Evolutionary conservation across 2,329 filamentous ascomycete species (phyloP), one percentile per base, ranked within the genome.

Genomic region (Pezicula carpinea): DNA sequence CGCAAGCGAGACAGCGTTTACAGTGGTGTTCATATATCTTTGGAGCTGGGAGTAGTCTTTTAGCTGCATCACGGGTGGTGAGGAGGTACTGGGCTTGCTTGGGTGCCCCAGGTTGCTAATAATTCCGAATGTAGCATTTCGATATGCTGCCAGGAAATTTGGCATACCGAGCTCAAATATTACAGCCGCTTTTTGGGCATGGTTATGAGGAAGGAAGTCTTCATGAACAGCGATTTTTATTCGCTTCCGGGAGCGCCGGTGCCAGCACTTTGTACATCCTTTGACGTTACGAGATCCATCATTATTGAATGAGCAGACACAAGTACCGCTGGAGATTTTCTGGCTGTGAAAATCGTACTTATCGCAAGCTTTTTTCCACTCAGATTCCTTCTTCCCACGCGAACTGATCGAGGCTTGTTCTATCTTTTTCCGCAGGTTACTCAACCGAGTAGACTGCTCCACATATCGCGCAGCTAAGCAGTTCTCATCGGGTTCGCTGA

Each of bases 131-230:
- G 74, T 77, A 3, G 68, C 63, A 50, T 77, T 68, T 23, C 79
- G 66, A 56, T 80, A 82, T 0, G 62, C 61, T 4, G 64, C 63
- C 18, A 79, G 69, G 6, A 62, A 64, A 2, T 53, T 34, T 0
- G 78, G 77, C 19, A 67, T 65, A 0, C 49, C 51, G 3, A 82
- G 61, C 49, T 82, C 79, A 44, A 82, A 78, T 1, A 80, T 50
- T 1, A 76, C 59, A 1, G 66, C 66, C 19, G 71, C 69, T 31
- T 64, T 64, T 15, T 66, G 56, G 5, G 58, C 51, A 1, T 58
- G 45, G 1, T 63, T 47, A 1, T 41, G 34, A 2, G 76, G 77
- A 1, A 82, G 63, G 2, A 69, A 73, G 46, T 72, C 64, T 56
- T 81, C 77, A 36, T 75, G 69, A 3, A 74, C 59, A 3, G 48